Evolutionary conservation across 345 rosid genomes (phyloP).

Genomic region (Euphorbia peplus): DNA sequence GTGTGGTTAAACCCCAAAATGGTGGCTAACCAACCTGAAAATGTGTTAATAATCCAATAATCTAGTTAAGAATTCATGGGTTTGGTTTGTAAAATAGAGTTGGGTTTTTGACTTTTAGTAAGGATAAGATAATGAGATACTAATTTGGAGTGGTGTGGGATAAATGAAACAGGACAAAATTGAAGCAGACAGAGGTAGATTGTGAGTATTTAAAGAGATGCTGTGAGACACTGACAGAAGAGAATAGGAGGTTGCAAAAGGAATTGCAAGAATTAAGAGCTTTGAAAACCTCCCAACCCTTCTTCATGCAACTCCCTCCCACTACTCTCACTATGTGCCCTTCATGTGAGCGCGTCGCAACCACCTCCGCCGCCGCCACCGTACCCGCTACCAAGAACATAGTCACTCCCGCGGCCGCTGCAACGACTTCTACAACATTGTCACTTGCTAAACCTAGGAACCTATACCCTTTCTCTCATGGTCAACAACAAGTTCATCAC

Average conservation of each 20-base stretch:
- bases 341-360: constrained; percentile 88
- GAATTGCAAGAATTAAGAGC: constrained; percentile 83
- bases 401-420: constrained; percentile 6
- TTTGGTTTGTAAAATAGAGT: no score
- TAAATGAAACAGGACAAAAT: constrained; percentile 57
- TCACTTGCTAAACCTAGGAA: constrained; percentile 27
- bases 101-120: no score
- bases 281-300: constrained; percentile 73
- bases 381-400: constrained; percentile 19
- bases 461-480: constrained; percentile 26
- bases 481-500: constrained; percentile 9
- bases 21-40: no score
- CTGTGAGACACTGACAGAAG: constrained; percentile 84
- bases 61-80: no score
- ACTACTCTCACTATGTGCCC: constrained; percentile 99
- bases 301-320: constrained; percentile 95
- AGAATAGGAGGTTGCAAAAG: constrained; percentile 83
- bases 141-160: no score
- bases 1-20: no score
- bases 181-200: constrained; percentile 94
- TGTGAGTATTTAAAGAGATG: constrained; percentile 89
- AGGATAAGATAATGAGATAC: no score
- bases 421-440: constrained; percentile 15
- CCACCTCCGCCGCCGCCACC: constrained; percentile 45
- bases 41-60: no score